Evolutionary conservation across 129 eudicot species (phyloP).

Genomic region (Flaveria trinervia): DNA sequence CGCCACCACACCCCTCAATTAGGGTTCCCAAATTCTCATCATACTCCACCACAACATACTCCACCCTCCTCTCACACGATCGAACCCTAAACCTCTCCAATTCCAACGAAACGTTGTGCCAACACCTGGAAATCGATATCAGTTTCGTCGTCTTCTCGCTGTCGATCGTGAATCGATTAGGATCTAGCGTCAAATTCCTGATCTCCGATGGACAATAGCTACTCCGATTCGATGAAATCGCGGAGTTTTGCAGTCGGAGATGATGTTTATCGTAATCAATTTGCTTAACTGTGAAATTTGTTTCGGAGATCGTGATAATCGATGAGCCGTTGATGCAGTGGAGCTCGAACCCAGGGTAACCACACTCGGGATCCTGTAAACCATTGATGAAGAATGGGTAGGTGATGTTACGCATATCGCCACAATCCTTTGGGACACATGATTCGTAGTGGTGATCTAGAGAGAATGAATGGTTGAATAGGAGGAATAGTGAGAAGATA

Average conservation of each 20-base stretch:
- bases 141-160: not conserved
- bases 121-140: constrained; percentile 15
- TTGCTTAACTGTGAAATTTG: constrained; percentile 21
- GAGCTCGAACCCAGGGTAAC: constrained; percentile 48
- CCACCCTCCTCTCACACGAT: not conserved
- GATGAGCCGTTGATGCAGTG: constrained; percentile 35
- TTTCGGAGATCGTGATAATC: constrained; percentile 17
- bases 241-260: constrained; percentile 22
- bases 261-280: constrained; percentile 20
- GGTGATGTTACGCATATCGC: constrained; percentile 32
- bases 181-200: constrained; percentile 19
- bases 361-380: constrained; percentile 40
- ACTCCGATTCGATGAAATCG: not conserved
- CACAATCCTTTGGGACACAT: constrained; percentile 43
- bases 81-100: constrained; percentile 10
- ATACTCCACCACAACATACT: constrained; percentile 26
- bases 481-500: constrained; percentile 23
- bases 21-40: constrained; percentile 32
- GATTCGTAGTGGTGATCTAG: constrained; percentile 24
- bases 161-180: not conserved
- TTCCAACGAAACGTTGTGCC: not conserved
- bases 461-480: constrained; percentile 18
- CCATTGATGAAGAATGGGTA: constrained; percentile 46
- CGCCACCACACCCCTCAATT: constrained; percentile 22
- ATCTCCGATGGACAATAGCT: not conserved